Base-by-base conservation (phyloP, 179 eudicot genomes). In the Gypsophila paniculata region DNA sequence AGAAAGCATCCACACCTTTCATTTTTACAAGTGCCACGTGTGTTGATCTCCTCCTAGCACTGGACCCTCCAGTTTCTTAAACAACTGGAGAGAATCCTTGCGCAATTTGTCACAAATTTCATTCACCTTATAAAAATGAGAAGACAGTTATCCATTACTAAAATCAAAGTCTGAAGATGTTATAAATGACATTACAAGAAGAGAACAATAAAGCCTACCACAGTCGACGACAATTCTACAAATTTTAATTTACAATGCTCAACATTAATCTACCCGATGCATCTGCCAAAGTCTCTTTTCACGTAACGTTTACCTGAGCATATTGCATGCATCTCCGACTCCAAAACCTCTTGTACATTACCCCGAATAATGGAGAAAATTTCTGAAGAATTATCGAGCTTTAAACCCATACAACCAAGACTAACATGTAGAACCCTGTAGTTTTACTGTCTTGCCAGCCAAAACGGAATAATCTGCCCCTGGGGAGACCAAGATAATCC, bases 401-500 rank as follows among this genome's bases (percentile, higher is more conserved):
- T 32, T 51, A 34, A 7, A 44, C 32, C 51, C 3, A 46, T 18
- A 39, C 13, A 42, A 26, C 22, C 55, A 32, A 36, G 61, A 46
- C 18, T 25, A 25, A 49, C 21, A 23, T 69, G 17, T 26, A 15
- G 29, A 61, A 61, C 46, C 62, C 36, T 25, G 29, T 48, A 29
- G 42, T 14, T 17, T 76, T 63, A 74, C 58, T 78, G 81, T 72
- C 81, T 83, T 36, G 80, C 82, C 49, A 83, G 82, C 86, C 86
- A 80, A 74, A 83, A 83, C 10, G 84, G 86, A 14, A 83, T 69
- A 13, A 74, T 70, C 73, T 80, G 84, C 19, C 76, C 83, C 19
- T 76, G 79, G 42, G 60, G 19, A 25, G 86, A 68, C 84, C 86
- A 83, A 0, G 82, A 52, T 58, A 81, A 51, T 2, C 77, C 78